A percentile compares a stretch with the other conserved stretches of the same genome.
Evolutionary conservation across 2,329 filamentous ascomycete species (phyloP).

Genomic region (Pestalotiopsis sp.): DNA sequence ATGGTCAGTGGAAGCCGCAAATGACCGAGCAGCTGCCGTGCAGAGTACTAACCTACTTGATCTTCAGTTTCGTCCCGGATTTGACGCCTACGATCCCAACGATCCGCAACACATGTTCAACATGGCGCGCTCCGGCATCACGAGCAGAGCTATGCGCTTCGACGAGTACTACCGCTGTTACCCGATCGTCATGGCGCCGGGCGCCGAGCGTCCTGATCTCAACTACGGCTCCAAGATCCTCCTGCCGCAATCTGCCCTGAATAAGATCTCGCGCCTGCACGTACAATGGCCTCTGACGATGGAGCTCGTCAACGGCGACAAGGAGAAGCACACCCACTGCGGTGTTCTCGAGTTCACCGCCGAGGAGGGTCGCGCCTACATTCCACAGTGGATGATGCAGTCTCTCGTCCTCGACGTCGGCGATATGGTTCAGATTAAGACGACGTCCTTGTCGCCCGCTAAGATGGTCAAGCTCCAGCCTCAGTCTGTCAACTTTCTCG

Average conservation of each 20-base stretch:
- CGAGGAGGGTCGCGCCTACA: slow-evolving; percentile 90
- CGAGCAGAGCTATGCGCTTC: slow-evolving; percentile 72
- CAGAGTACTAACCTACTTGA: neutral
- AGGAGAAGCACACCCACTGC: slow-evolving; percentile 81
- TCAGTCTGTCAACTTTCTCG: slow-evolving; percentile 89
- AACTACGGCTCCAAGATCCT: slow-evolving; percentile 99
- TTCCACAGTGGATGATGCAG: slow-evolving; percentile 98
- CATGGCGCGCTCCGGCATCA: slow-evolving; percentile 46
- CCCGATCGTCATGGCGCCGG: slow-evolving; percentile 90
- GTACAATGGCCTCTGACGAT: slow-evolving; percentile 98
- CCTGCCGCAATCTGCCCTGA: slow-evolving; percentile 91
- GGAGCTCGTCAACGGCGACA: slow-evolving; percentile 89
- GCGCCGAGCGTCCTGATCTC: slow-evolving; percentile 82
- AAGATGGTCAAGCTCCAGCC: slow-evolving; percentile 96
- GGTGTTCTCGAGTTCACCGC: slow-evolving; percentile 97
- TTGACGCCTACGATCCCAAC: slow-evolving; percentile 47
- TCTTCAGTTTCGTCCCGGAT: slow-evolving; percentile 38
- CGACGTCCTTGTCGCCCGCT: slow-evolving; percentile 87
- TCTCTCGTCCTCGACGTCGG: slow-evolving; percentile 87
- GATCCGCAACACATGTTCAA: slow-evolving; percentile 53
- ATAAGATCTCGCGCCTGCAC: slow-evolving; percentile 94
- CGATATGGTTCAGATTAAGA: slow-evolving; percentile 93
- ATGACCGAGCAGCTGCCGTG: neutral
- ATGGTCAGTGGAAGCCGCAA: slow-evolving; percentile 23
- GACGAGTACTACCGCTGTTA: slow-evolving; percentile 99